Evolutionary conservation across 1,139 yeast species (phyloP).

Genomic region (Yamadazyma diddensiae): DNA sequence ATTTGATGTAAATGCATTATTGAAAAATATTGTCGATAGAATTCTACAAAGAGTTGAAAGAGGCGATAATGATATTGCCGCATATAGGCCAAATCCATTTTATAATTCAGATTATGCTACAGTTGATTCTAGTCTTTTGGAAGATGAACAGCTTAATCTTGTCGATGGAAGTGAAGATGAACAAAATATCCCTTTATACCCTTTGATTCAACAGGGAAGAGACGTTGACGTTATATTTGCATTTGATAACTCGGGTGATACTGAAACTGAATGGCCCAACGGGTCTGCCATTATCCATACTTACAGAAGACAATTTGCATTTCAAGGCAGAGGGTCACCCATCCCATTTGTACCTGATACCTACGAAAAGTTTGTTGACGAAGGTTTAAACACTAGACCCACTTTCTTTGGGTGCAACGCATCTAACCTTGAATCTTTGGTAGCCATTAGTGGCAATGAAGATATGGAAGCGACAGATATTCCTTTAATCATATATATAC

Average conservation of each 20-base stretch:
- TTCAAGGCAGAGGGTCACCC: slow-evolving; percentile 39
- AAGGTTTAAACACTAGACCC: slow-evolving; percentile 29
- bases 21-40: slow-evolving; percentile 25
- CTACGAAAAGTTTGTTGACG: slow-evolving; percentile 23
- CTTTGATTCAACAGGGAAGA: slow-evolving; percentile 69
- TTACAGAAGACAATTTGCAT: slow-evolving; percentile 46
- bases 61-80: slow-evolving; percentile 36
- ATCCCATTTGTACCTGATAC: slow-evolving; percentile 41
- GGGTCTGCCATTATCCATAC: slow-evolving; percentile 67
- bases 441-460: slow-evolving; percentile 25
- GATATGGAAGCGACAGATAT: slow-evolving; percentile 31
- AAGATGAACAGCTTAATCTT: slow-evolving; percentile 41
- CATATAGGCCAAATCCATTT: slow-evolving; percentile 43
- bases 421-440: slow-evolving; percentile 25
- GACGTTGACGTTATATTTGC: slow-evolving; percentile 79
- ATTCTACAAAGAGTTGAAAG: slow-evolving; percentile 26
- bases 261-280: slow-evolving; percentile 67
- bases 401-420: slow-evolving; percentile 44
- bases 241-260: slow-evolving; percentile 83
- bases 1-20: slow-evolving; percentile 18
- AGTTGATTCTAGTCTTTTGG: slow-evolving; percentile 6
- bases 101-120: slow-evolving; percentile 18
- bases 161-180: slow-evolving; percentile 91
- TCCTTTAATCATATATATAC: slow-evolving; percentile 39
- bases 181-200: slow-evolving; percentile 77